Conservation (phyloP, 2,329 filamentous ascomycete genomes). For the Botrytis hyacinthi region DNA sequence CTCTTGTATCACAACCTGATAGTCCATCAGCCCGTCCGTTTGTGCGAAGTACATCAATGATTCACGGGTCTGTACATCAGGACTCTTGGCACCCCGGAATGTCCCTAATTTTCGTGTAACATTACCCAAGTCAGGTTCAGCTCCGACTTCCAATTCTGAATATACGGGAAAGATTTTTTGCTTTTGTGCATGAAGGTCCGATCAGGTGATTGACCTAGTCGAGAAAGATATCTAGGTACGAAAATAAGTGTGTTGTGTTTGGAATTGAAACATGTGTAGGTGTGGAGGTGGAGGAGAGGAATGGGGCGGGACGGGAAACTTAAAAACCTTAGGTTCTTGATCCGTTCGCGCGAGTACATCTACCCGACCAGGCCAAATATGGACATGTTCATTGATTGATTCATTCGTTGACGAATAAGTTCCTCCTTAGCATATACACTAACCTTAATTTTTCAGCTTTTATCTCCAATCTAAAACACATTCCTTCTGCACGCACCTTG, state of each 20-base stretch:
- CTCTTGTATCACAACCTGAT: not conserved
- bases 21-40: not conserved
- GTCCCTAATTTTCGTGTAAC: not conserved
- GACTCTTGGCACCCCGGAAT: not conserved
- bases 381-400: not conserved
- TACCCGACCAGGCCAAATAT: not conserved
- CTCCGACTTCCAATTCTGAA: not conserved
- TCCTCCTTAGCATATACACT: not conserved
- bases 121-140: not conserved
- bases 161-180: not conserved
- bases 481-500: not conserved
- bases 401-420: not conserved
- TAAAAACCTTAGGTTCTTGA: not conserved
- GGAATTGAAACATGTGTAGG: not conserved
- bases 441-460: not conserved
- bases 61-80: not conserved
- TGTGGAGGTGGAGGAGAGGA: not conserved
- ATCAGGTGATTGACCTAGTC: not conserved
- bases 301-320: not conserved
- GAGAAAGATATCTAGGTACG: not conserved
- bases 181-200: not conserved
- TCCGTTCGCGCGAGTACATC: not conserved
- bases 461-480: not conserved
- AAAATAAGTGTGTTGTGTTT: not conserved
- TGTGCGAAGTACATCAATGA: not conserved